A percentile compares a stretch with the other conserved stretches of the same genome.
These are phyloP conservation scores for Tetracentron sinense DNA, from an alignment of 164 flowering plant genomes.

Conservation along the genomic window DNA sequence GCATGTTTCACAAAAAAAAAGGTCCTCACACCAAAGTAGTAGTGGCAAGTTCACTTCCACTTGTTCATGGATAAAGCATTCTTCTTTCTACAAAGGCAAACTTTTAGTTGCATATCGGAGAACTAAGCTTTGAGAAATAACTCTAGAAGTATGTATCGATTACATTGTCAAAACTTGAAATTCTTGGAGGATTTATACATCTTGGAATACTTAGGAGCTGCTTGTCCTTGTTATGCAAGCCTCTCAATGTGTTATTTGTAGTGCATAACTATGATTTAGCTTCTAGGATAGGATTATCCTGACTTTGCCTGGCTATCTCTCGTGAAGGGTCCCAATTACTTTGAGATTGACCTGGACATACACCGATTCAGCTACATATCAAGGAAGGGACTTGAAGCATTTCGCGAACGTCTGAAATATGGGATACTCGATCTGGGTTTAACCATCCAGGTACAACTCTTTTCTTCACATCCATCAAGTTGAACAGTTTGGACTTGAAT, in stretches of 20 bases:
- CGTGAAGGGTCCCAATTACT: slow-evolving; percentile 81
- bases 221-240: neutral
- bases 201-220: neutral
- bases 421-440: slow-evolving; percentile 81
- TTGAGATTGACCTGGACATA: slow-evolving; percentile 94
- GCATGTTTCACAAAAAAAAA: too few relatives aligned
- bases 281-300: neutral
- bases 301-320: neutral
- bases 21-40: too few relatives aligned
- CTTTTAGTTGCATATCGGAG: neutral
- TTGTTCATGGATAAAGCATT: neutral
- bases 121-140: neutral
- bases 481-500: too few relatives aligned
- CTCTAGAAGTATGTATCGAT: neutral
- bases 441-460: slow-evolving; percentile 78
- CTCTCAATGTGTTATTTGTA: neutral
- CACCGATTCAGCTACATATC: slow-evolving; percentile 95
- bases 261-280: neutral
- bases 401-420: slow-evolving; percentile 69
- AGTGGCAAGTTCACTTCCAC: too few relatives aligned
- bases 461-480: too few relatives aligned
- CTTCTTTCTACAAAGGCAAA: neutral
- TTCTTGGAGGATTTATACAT: too few relatives aligned
- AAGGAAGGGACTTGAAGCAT: slow-evolving; percentile 89
- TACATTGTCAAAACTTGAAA: neutral